These are phyloP conservation scores for Suillus variegatus DNA, from an alignment of 768 basidiomycete species.

Conservation along the genomic window DNA sequence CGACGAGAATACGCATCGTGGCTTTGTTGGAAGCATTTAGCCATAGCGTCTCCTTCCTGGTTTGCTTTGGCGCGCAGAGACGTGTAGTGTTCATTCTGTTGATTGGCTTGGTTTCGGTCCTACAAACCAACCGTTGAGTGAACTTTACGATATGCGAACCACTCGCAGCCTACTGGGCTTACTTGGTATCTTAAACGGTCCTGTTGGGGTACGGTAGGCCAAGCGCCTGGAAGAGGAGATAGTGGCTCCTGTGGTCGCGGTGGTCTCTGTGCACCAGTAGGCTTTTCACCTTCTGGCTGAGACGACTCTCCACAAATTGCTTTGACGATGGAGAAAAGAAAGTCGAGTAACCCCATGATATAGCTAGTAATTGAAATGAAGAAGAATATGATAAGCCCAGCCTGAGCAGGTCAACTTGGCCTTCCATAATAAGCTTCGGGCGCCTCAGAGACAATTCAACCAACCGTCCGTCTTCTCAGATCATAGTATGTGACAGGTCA, in stretches of 20 bases:
- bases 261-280: not conserved
- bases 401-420: not conserved
- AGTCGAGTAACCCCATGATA: slow-evolving; percentile 27
- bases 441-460: not conserved
- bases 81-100: slow-evolving; percentile 68
- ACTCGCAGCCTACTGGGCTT: slow-evolving; percentile 2
- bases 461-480: not conserved
- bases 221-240: not conserved
- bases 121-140: slow-evolving; percentile 18
- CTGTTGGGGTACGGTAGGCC: slow-evolving; percentile 13
- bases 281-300: slow-evolving; percentile 11
- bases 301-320: slow-evolving; percentile 26
- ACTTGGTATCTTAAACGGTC: slow-evolving; percentile 21
- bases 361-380: not conserved
- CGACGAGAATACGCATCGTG: slow-evolving; percentile 73
- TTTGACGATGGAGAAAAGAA: slow-evolving; percentile 24
- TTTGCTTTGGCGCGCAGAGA: slow-evolving; percentile 75
- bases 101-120: slow-evolving; percentile 65
- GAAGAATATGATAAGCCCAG: not conserved
- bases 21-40: slow-evolving; percentile 64
- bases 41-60: slow-evolving; percentile 80
- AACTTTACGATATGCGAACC: not conserved
- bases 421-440: not conserved
- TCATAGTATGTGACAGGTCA: not conserved
- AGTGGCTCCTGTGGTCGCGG: slow-evolving; percentile 13